Base-by-base conservation (phyloP, 2,329 filamentous ascomycete species). In the Beauveria sp. region DNA sequence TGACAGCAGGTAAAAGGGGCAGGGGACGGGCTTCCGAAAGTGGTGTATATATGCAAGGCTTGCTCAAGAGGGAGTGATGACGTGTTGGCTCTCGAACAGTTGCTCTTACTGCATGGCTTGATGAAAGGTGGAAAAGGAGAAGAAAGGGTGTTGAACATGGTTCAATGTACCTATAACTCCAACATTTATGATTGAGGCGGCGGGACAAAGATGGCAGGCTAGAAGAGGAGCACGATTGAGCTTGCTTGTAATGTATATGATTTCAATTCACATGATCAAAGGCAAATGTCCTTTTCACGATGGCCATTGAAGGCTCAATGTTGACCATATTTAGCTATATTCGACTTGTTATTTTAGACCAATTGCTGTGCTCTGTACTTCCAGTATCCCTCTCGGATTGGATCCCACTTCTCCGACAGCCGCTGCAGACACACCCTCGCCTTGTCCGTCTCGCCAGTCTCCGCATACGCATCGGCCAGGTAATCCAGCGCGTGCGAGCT, bases 321-420 rank as follows among this genome's bases (percentile, higher is more conserved):
- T 34, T 34, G 30, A 34, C 30, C 30, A 34, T 14, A 5, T 14
- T 14, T 34, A 14, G 12, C 12, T 34, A 2, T 38, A 38, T 38
- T 16, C 5, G 34, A 14, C 34, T 16, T 38, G 34, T 38, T 38
- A 5, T 22, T 5, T 49, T 47, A 52, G 20, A 60, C 51, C 14
- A 74, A 63, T 63, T 73, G 68, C 43, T 68, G 65, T 18, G 70
- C 67, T 30, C 74, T 69, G 55, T 77, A 96, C 69, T 90, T 87
- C 95, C 95, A 99, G 75, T 97, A 99, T 65, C 93, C 93, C 66
- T 86, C 87, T 62, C 95, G 81, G 63, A 99, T 88, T 7, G 90
- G 91, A 79, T 99, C 95, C 82, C 92, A 99, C 78, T 87, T 93
- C 70, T 88, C 86, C 53, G 85, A 88, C 69, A 99, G 73, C 64